Evolutionary conservation across 768 basidiomycete species (phyloP).

Genomic region (Mycena epipterygia): DNA sequence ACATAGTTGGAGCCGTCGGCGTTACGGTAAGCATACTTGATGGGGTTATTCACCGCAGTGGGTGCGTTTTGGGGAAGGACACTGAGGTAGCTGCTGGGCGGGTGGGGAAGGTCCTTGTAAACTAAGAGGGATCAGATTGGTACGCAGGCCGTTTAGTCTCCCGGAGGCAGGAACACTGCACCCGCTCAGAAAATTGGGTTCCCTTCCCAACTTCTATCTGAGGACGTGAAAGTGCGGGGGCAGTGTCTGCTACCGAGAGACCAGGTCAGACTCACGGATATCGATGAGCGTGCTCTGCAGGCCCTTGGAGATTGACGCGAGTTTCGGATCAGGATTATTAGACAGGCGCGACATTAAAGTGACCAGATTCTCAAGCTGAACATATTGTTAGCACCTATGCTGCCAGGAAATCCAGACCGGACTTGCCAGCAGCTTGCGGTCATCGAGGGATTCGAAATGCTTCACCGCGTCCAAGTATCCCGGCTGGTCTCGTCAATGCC

Average conservation of each 20-base stretch:
- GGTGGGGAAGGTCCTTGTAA: conserved; percentile 86
- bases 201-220: no score
- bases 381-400: conserved; percentile 16
- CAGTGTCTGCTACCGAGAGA: no score
- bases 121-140: conserved; percentile 55
- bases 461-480: conserved; percentile 63
- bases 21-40: conserved; percentile 67
- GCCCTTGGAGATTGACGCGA: conserved; percentile 44
- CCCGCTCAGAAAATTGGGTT: no score
- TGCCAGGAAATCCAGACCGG: background rate
- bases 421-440: conserved; percentile 72
- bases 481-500: conserved; percentile 48
- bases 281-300: conserved; percentile 66
- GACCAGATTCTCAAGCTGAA: conserved; percentile 75
- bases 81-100: conserved; percentile 67
- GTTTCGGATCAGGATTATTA: conserved; percentile 38
- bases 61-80: conserved; percentile 36
- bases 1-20: conserved; percentile 76
- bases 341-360: conserved; percentile 69
- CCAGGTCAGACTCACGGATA: conserved; percentile 72
- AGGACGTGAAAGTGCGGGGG: no score
- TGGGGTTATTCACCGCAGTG: conserved; percentile 34
- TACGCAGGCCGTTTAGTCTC: background rate
- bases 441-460: conserved; percentile 61
- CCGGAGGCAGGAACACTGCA: conserved; percentile 2